These are phyloP conservation scores for Penicillium sp. DNA, from an alignment of 2,329 filamentous ascomycete genomes.

Conservation along the genomic window DNA sequence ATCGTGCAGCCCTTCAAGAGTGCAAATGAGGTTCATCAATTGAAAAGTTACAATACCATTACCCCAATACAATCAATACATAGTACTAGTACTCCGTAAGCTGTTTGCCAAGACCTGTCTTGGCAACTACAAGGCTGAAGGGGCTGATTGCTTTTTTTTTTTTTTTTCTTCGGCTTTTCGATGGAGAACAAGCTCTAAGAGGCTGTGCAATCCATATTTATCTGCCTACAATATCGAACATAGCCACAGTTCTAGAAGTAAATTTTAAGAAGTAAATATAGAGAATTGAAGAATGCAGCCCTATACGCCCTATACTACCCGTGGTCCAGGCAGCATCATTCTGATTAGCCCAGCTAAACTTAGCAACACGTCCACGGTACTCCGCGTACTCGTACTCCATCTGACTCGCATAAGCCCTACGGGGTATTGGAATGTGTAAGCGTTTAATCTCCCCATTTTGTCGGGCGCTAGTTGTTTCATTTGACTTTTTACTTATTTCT, in stretches of 20 bases:
- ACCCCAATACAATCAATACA: slow-evolving; percentile 6
- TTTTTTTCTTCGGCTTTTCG: not conserved
- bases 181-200: not conserved
- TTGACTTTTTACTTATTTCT: not conserved
- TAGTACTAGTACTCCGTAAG: no score
- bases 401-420: no score
- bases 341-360: slow-evolving; percentile 14
- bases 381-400: no score
- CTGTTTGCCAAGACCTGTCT: slow-evolving; percentile 16
- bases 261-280: not conserved
- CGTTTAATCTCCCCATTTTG: not conserved
- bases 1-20: not conserved
- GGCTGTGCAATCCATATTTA: not conserved
- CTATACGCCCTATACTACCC: no score
- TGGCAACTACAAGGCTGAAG: slow-evolving; percentile 20
- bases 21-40: no score
- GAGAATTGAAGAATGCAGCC: not conserved
- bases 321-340: slow-evolving; percentile 27
- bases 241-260: not conserved
- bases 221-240: not conserved
- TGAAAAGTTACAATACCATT: not conserved
- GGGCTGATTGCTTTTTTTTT: not conserved
- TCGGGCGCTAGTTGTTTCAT: slow-evolving; percentile 9
- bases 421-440: not conserved
- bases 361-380: slow-evolving; percentile 6